Evolutionary conservation across 129 eudicot genomes (phyloP), one percentile per base, ranked within the genome.

Genomic region (Oenanthe sinensis): DNA sequence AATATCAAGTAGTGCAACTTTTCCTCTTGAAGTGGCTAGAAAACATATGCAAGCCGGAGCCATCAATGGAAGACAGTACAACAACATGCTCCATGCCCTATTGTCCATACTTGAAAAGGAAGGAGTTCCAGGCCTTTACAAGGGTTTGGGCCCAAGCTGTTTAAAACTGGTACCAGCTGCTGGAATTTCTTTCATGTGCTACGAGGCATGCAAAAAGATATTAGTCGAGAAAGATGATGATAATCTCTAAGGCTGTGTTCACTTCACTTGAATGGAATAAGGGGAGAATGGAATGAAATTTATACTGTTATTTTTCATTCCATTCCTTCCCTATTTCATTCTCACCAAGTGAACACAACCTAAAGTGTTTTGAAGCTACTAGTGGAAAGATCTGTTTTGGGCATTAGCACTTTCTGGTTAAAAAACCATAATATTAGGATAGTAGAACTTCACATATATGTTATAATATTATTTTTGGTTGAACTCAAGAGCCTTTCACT

Each of bases 21-120:
- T 91, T 87, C 98, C 98, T 6, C 92, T 91, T 33, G 97, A 91
- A 80, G 95, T 93, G 86, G 98, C 98, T 14, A 86, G 98, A 30
- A 93, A 93, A 77, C 97, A 93, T 47, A 93, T 93, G 98, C 98
- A 93, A 79, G 97, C 90, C 1, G 97, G 98, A 22, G 98, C 96
- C 24, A 79, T 93, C 1, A 88, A 89, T 30, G 96, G 92, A 71
- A 83, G 96, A 46, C 91, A 82, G 44, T 93, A 93, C 78, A 83
- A 85, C 44, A 87, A 93, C 81, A 85, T 93, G 89, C 90, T 93
- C 68, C 98, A 93, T 78, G 98, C 98, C 28, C 91, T 93, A 48
- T 52, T 85, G 37, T 75, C 84, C 81, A 93, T 93, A 36, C 85
- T 91, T 65, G 98, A 93, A 60, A 88, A 91, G 22, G 98, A 93